These are phyloP conservation scores for Leccinum pachyderme DNA, from an alignment of 1,284 basidiomycete species.

Conservation along the genomic window DNA sequence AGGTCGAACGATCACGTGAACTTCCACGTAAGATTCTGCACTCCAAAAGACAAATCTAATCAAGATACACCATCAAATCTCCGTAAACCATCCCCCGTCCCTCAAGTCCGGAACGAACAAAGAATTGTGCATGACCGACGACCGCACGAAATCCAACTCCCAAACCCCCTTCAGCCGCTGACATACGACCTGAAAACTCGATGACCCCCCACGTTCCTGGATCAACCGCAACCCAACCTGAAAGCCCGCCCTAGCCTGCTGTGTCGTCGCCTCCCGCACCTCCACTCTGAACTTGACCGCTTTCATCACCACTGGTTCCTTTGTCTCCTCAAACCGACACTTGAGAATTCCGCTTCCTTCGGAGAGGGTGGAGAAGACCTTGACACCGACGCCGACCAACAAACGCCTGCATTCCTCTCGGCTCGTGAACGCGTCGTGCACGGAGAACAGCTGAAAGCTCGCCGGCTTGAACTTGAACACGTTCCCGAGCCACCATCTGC, in stretches of 20 bases:
- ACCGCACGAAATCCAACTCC: slow-evolving; percentile 50
- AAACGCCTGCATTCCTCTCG: slow-evolving; percentile 72
- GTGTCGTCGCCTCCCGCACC: slow-evolving; percentile 47
- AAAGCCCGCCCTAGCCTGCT: slow-evolving; percentile 47
- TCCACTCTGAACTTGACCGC: slow-evolving; percentile 78
- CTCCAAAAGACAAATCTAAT: slow-evolving; percentile 12
- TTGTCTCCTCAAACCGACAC: slow-evolving; percentile 62
- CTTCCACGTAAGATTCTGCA: too few relatives aligned
- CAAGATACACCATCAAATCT: slow-evolving; percentile 23
- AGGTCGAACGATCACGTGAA: too few relatives aligned
- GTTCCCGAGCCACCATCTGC: slow-evolving; percentile 85
- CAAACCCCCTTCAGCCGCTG: slow-evolving; percentile 69
- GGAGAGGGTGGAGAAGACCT: slow-evolving; percentile 62
- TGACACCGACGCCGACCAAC: slow-evolving; percentile 70
- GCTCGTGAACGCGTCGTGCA: slow-evolving; percentile 66
- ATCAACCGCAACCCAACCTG: slow-evolving; percentile 64
- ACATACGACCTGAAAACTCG: slow-evolving; percentile 76
- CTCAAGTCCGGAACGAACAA: slow-evolving; percentile 21
- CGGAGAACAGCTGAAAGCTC: slow-evolving; percentile 62
- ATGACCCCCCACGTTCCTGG: slow-evolving; percentile 83
- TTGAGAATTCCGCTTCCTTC: slow-evolving; percentile 64
- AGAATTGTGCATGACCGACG: slow-evolving; percentile 17
- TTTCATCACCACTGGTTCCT: slow-evolving; percentile 57
- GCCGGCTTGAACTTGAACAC: slow-evolving; percentile 86
- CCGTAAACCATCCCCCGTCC: slow-evolving; percentile 22